Base-by-base conservation (phyloP, 176 grass and related monocot genomes). In the Ensete ventricosum region DNA sequence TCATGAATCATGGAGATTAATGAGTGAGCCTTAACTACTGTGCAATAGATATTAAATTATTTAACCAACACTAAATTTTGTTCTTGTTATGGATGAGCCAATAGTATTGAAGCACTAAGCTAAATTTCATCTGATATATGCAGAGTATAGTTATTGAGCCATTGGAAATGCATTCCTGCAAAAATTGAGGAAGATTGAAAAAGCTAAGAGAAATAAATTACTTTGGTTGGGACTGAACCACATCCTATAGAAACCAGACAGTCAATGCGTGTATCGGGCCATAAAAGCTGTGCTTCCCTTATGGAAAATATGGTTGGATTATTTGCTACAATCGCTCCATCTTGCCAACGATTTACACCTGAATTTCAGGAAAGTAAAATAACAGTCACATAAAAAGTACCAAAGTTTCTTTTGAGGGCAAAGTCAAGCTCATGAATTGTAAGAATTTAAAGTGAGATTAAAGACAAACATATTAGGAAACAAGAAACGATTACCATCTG, bases 231-330 rank as follows among this genome's bases (percentile, higher is more conserved):
- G 81, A 98, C 88, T 62, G 90, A 93, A 50, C 95, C 90, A 83
- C 95, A 98, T 54, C 95, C 95, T 72, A 98, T 82, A 3, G 95
- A 98, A 76, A 98, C 88, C 48, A 93, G 82, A 77, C 95, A 98
- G 69, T 98, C 95, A 62, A 98, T 93, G 80, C 76, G 81, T n/a
- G 90, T 86, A 85, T 98, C 95, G 76, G 95, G 95, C 95, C 95
- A 98, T 62, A 98, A 83, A 79, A 98, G 90, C 53, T 98, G 95
- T 2, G 95, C 95, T 79, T 98, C 95, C 87, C 95, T 98, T 54
- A 98, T 89, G 9, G 95, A 90, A 89, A 98, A 98, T 34, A 98
- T 93, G 14, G 95, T 98, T 54, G 95, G 95, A 89, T 98, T 98
- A 64, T 98, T 98, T 25, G 85, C 95, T 82, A 98, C 90, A 81